Base-by-base conservation (phyloP, 805 yeast genomes). In the Ogataea minuta region DNA sequence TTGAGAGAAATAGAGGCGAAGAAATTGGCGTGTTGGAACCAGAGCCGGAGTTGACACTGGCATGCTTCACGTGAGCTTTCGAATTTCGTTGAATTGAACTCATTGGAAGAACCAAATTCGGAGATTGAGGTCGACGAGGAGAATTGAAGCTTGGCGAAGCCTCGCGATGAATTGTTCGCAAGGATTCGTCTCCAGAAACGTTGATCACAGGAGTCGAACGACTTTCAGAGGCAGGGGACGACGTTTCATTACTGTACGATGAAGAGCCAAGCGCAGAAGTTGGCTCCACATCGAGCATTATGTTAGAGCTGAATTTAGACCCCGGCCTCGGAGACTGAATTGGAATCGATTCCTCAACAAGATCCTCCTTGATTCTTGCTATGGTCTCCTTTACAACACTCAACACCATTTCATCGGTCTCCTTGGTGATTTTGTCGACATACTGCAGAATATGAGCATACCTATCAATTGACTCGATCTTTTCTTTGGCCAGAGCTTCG, bases 381-480 rank as follows among this genome's bases (percentile, higher is more conserved):
- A 88, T 72, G 0, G 93, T 82, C 24, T 79, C 78, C 16, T 71
- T 65, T 3, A 90, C 85, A 2, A 82, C 68, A 25, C 67, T 62
- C 19, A 84, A 61, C 3, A 89, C 89, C 53, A 79, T 64, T 14
- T 63, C 71, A 54, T 88, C 93, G 3, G 88, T 84, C 59, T 90
- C 96, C 36, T 72, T 76, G 37, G 86, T 84, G 34, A 89, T 79
- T 51, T 79, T 81, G 47, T 83, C 83, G 14, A 85, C 79, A 57
- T 83, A 88, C 39, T 82, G 77, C 44, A 86, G 67, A 2, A 87
- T 76, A 45, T 89, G 84, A 10, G 86, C 81, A 39, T 85, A 68
- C 53, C 96, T 68, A 12, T 77, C 67, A 13, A 88, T 71, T 0
- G 85, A 72, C 36, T 82, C 87, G 2, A 86, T 71, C 59, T 90